Evolutionary conservation across 176 grass and related monocot genomes (phyloP).

Genomic region (Bolboschoenus planiculmis): DNA sequence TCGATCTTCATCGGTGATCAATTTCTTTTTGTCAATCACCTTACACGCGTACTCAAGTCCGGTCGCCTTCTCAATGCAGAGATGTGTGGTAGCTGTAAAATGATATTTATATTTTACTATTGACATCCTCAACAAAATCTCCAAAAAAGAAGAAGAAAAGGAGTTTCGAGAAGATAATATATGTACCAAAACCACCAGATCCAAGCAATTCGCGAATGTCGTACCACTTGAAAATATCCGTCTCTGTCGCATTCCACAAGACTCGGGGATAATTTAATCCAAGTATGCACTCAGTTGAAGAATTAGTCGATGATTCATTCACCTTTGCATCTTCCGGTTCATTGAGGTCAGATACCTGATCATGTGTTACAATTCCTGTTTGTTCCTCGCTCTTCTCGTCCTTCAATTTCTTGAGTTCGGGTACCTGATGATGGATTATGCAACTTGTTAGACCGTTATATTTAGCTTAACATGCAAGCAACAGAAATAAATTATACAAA

Average conservation of each 20-base stretch:
- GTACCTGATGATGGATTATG: neutral
- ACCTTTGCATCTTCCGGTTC: neutral
- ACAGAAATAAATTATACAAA: neutral
- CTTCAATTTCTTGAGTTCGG: neutral
- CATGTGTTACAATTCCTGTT: no score
- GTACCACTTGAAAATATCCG: neutral
- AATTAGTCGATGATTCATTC: neutral
- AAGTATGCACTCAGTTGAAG: neutral
- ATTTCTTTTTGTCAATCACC: neutral
- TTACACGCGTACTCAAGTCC: neutral
- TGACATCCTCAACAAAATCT: neutral
- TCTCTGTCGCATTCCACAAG: neutral
- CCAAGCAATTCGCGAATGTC: neutral
- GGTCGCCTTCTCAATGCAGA: neutral
- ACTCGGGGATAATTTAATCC: neutral
- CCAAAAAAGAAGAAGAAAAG: neutral
- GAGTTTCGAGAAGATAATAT: neutral
- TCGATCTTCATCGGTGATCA: neutral
- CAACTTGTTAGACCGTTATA: neutral
- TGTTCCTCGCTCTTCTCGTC: neutral
- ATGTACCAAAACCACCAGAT: neutral
- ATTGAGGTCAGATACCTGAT: neutral
- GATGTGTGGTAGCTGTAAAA: neutral
- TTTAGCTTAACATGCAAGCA: neutral
- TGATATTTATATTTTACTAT: neutral